A percentile compares a stretch with the other conserved stretches of the same genome.
Evolutionary conservation across 108 stramenopile genomes (phyloP).

Genomic region (Aurantiochytrium sp.): DNA sequence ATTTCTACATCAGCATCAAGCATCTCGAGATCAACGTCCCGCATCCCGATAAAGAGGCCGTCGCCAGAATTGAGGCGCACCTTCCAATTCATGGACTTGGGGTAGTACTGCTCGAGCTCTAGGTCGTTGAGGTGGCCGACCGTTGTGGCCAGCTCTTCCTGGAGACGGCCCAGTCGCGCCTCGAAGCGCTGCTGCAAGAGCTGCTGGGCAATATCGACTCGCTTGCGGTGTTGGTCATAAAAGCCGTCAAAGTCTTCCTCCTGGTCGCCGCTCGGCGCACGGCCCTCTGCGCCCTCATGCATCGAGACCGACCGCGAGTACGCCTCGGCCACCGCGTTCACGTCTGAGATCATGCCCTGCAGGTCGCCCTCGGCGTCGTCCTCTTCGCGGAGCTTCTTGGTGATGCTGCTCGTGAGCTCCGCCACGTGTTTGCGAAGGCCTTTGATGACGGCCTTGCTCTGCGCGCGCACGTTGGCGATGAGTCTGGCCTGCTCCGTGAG

Average conservation of each 20-base stretch:
- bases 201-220: background rate
- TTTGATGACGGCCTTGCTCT: background rate
- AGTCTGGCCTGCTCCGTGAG: background rate
- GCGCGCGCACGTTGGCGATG: background rate
- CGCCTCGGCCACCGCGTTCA: background rate
- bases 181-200: constrained; percentile 24
- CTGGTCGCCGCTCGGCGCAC: background rate
- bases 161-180: background rate
- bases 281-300: background rate
- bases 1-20: background rate
- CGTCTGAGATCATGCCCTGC: background rate
- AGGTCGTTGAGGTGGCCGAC: constrained; percentile 22
- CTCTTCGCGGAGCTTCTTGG: background rate
- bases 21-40: background rate
- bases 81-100: constrained; percentile 23
- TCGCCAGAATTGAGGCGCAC: constrained; percentile 26
- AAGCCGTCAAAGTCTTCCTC: background rate
- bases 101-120: constrained; percentile 19
- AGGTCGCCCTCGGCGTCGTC: background rate
- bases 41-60: constrained; percentile 13
- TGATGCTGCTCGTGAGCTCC: background rate
- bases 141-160: constrained; percentile 19
- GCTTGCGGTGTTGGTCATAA: background rate
- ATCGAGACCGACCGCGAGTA: background rate
- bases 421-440: constrained; percentile 6